Base-by-base conservation (phyloP, 2,329 filamentous ascomycete genomes). In the Microdochium trichocladiopsis region DNA sequence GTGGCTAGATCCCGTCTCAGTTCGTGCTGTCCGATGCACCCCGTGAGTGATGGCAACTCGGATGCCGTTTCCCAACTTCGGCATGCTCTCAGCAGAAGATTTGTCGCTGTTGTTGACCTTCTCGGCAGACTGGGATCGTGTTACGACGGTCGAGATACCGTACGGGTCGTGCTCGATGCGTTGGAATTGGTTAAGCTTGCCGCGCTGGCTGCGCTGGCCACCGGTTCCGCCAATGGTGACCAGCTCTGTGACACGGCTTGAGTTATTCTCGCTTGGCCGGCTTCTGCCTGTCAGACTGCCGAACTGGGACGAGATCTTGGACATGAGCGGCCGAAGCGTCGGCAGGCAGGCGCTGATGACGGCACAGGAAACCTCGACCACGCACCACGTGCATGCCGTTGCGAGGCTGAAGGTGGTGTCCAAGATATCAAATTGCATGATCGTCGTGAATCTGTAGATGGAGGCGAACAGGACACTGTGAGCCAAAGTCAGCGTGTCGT, bases 281-380 rank as follows among this genome's bases (percentile, higher is more conserved):
- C 21, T 28, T 45, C 45, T 25, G 43, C 50, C 25, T 31, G 28
- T 51, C 24, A 48, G n/a, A 3, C 37, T 47, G 43, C 21, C 25
- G 31, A 43, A 51, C 18, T 47, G 28, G 2, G 23, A 25, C 1
- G 51, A 41, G 10, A 52, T 31, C 18, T 47, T 52, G 16, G 16
- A 33, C 33, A 52, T 25, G 33, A 53, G 37, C 6, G 69, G 69
- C n/a, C 72, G 70, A 24, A 74, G 63, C 0, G 72, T 72, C 4
- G 72, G 72, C 0, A 72, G 68, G 52, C 71, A 74, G 2, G 68
- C 71, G 21, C 68, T 68, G 53, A 74, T 71, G 25, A 72, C 65
- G 50, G 67, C 72, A 47, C 61, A 60, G 2, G 63, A 57, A 12
- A 54, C 54, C 47, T 70, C 68, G 25, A 69, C 59, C 1, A 68